Evolutionary conservation across 495 filamentous ascomycete species (phyloP).

Genomic region (Xylaria cubensis): DNA sequence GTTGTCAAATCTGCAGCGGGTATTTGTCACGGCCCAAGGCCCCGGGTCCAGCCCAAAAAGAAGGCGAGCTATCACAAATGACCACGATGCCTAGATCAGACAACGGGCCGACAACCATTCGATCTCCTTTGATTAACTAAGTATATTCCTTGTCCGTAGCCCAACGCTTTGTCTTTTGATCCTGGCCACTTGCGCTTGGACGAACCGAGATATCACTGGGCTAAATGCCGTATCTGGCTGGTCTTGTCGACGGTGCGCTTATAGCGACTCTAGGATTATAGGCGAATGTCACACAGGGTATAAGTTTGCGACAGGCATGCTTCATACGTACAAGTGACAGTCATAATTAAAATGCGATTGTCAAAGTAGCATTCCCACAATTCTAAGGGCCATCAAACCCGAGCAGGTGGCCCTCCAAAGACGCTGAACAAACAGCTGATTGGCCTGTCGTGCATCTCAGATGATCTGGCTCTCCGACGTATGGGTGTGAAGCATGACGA

Average conservation of each 20-base stretch:
- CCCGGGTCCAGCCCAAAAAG: slow-evolving; percentile 19
- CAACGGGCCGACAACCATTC: slow-evolving; percentile 9
- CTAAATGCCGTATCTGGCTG: neutral
- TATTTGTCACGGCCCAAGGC: slow-evolving; percentile 27
- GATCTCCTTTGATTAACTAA: neutral
- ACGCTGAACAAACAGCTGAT: neutral
- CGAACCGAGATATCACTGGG: neutral
- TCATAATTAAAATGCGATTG: neutral
- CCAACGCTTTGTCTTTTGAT: slow-evolving; percentile 2
- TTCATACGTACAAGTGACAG: slow-evolving; percentile 1
- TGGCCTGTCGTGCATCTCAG: slow-evolving; percentile 10
- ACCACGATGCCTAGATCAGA: slow-evolving; percentile 4
- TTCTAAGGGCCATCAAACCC: neutral
- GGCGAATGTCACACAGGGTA: neutral
- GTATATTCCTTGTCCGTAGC: neutral
- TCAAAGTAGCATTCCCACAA: neutral
- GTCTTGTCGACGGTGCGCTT: neutral
- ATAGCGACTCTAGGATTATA: neutral
- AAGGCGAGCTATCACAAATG: neutral
- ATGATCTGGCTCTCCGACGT: slow-evolving; percentile 5
- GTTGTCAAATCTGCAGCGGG: slow-evolving; percentile 4
- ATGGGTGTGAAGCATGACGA: slow-evolving; percentile 7
- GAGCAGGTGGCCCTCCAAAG: slow-evolving; percentile 2
- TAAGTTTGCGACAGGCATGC: slow-evolving; percentile 1
- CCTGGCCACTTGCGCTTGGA: slow-evolving; percentile 2